phyloP scores from a whole-genome alignment of 208 protist genomes.

The Acanthamoeba royreba region DNA sequence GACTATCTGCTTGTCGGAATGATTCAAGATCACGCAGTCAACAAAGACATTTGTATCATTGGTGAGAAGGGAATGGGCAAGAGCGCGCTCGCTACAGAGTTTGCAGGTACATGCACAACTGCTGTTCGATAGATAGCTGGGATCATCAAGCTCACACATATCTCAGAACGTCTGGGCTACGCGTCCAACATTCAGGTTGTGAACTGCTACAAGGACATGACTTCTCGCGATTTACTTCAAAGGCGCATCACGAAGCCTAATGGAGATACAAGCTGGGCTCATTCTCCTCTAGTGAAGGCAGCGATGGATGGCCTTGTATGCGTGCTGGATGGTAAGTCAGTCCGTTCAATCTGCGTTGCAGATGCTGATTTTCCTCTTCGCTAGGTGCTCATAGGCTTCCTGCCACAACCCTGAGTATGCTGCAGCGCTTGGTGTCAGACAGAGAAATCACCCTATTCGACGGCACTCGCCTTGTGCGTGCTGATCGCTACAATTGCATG shows the following conservation, averaged over 20 bases:
- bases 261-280: conserved; percentile 88
- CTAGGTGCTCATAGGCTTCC: conserved; percentile 74
- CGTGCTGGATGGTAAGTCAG: conserved; percentile 90
- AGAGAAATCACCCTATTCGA: conserved; percentile 82
- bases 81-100: conserved; percentile 81
- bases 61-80: conserved; percentile 90
- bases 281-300: conserved; percentile 84
- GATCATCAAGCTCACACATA: too few species aligned
- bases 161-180: background rate
- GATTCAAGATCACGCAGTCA: conserved; percentile 66
- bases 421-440: conserved; percentile 62
- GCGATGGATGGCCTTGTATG: conserved; percentile 84
- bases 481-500: conserved; percentile 71
- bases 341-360: background rate
- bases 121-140: conserved; percentile 51
- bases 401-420: conserved; percentile 47
- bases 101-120: conserved; percentile 82
- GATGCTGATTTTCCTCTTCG: background rate
- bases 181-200: conserved; percentile 53
- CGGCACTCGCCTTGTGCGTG: conserved; percentile 85
- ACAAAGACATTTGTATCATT: conserved; percentile 84
- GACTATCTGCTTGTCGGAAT: conserved; percentile 47
- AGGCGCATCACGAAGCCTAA: conserved; percentile 81
- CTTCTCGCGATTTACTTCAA: conserved; percentile 91
- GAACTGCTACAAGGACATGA: conserved; percentile 92